Base-by-base conservation (phyloP, 2,329 filamentous ascomycete species). In the Paraphaeosphaeria minitans region DNA sequence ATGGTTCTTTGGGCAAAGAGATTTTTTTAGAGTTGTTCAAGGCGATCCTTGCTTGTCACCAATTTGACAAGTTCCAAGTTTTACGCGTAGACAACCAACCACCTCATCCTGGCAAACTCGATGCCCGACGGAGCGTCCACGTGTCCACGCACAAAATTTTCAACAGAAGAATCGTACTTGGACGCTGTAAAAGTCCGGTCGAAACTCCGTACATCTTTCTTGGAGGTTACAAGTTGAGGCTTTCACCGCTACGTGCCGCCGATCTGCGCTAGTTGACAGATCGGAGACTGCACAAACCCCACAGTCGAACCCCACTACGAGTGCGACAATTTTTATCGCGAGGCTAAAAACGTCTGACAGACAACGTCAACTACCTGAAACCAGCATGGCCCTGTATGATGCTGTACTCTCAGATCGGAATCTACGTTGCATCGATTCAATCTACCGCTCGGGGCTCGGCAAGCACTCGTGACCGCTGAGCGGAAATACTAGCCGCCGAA, bases 221-320 rank as follows among this genome's bases (percentile, higher is more conserved):
- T 27, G 22, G 35, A 16, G 1, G 31, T 35, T 14, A 27, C 13
- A n/a, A 41, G 55, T 53, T 35, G 50, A 59, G 51, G 50, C 57
- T 59, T 64, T 62, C 66, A 67, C 65, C 64, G 65, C 64, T 39
- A 58, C 63, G 62, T 65, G 67, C 64, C 62, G 61, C 62, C 55
- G 51, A 62, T 65, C 58, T 47, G 47, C 49, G 37, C 49, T 52
- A 52, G 35, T 22, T 14, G 27, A 29, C 21, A 24, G 9, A 52
- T 42, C 49, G 35, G 16, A 33, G 22, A 22, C 31, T 41, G 29
- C 29, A 8, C 8, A 12, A 31, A 31, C 49, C 31, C 49, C 49
- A 52, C 49, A 19, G 21, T 52, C 14, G 22, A 42, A 10, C 35
- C 22, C 49, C 37, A 52, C 31, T 37, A 6, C 35, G 7, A 37